A percentile compares a stretch with the other conserved stretches of the same genome.
phyloP scores from a whole-genome alignment of 192 early-diverging fungal species.

The Coemansia sp. region DNA sequence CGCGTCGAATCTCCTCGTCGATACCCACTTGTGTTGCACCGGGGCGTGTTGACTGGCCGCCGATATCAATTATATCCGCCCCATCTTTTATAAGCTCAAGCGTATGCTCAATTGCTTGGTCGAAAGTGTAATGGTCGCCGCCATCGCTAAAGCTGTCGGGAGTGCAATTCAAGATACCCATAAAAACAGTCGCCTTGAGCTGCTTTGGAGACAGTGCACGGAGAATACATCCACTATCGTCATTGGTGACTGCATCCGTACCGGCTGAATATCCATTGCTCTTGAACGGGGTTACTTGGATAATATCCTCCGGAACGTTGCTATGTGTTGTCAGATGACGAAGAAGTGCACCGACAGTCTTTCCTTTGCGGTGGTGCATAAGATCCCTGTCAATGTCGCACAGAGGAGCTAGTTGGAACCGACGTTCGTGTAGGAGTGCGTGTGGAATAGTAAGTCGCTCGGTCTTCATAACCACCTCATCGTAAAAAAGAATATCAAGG shows the following conservation, averaged over 20 bases:
- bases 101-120: conserved; percentile 67
- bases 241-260: conserved; percentile 12
- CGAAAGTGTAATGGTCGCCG: conserved; percentile 63
- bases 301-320: conserved; percentile 54
- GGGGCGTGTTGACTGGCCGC: conserved; percentile 92
- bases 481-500: conserved; percentile 95
- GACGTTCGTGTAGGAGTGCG: conserved; percentile 79
- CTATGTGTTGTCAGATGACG: conserved; percentile 51
- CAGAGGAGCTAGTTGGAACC: conserved; percentile 92
- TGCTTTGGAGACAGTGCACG: conserved; percentile 53
- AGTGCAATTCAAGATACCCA: conserved; percentile 97
- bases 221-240: conserved; percentile 47
- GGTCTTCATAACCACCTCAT: conserved; percentile 65
- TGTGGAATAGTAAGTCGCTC: conserved; percentile 84
- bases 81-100: conserved; percentile 68
- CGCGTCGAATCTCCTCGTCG: conserved; percentile 76
- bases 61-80: conserved; percentile 92
- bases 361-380: conserved; percentile 85
- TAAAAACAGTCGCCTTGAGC: conserved; percentile 68
- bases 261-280: conserved; percentile 11
- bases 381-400: conserved; percentile 90
- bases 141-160: conserved; percentile 98
- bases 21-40: conserved; percentile 68
- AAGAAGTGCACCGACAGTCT: conserved; percentile 66
- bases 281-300: conserved; percentile 50